Evolutionary conservation across 2,329 filamentous ascomycete species (phyloP).

Genomic region (Pseudogymnoascus sp.): DNA sequence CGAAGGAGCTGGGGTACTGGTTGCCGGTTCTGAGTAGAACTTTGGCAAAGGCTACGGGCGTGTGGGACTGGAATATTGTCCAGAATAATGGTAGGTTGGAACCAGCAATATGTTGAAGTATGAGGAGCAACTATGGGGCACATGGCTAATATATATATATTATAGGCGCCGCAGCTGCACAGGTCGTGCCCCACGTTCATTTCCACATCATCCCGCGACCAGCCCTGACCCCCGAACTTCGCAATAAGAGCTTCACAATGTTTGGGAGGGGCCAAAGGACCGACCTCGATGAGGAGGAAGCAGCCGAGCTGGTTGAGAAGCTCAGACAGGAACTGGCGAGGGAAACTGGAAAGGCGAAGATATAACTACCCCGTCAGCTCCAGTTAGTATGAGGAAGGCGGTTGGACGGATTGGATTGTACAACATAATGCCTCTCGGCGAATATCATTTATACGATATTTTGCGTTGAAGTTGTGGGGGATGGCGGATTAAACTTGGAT

Average conservation of each 20-base stretch:
- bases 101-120: not conserved
- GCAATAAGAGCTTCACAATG: slow-evolving; percentile 64
- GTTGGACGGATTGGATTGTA: not conserved
- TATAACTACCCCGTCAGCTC: slow-evolving; percentile 12
- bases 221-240: slow-evolving; percentile 45
- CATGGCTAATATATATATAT: slow-evolving; percentile 10
- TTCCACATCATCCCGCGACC: slow-evolving; percentile 91
- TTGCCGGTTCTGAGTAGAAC: slow-evolving; percentile 68
- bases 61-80: slow-evolving; percentile 88
- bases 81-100: slow-evolving; percentile 71
- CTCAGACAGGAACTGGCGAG: slow-evolving; percentile 42
- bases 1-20: slow-evolving; percentile 57
- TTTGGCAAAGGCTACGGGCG: slow-evolving; percentile 59
- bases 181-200: slow-evolving; percentile 89
- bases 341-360: slow-evolving; percentile 24
- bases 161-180: slow-evolving; percentile 69
- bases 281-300: slow-evolving; percentile 72
- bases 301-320: slow-evolving; percentile 47
- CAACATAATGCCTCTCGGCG: not conserved
- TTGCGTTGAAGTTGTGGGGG: not conserved
- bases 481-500: not conserved
- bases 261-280: slow-evolving; percentile 67
- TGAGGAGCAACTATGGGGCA: slow-evolving; percentile 6
- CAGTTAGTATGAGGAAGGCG: not conserved
- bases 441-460: slow-evolving; percentile 1